These are phyloP conservation scores for Antrodiella citrinella DNA, from an alignment of 768 basidiomycete genomes.

Conservation along the genomic window DNA sequence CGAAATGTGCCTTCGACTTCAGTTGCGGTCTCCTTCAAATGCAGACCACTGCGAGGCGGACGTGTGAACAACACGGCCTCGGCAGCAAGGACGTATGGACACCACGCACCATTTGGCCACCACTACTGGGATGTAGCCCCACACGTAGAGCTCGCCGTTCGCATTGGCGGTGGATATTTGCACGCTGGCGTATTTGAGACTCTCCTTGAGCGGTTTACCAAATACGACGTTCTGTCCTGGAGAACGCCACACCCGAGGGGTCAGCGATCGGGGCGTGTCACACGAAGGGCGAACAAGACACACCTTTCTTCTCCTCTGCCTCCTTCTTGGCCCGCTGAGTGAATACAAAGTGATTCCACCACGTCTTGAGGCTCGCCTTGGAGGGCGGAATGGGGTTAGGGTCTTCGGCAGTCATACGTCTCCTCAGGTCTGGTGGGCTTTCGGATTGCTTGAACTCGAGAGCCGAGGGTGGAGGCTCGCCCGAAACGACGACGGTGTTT, in stretches of 20 bases:
- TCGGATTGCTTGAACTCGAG: not conserved
- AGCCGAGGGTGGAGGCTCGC: not conserved
- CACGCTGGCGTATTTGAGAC: conserved; percentile 80
- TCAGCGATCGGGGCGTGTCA: not conserved
- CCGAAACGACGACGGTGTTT: conserved; percentile 8
- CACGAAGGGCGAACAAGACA: conserved; percentile 11
- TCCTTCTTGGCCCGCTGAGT: conserved; percentile 56
- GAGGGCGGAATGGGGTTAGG: conserved; percentile 11
- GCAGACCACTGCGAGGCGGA: conserved; percentile 57
- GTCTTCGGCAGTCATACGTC: conserved; percentile 7
- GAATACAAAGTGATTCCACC: conserved; percentile 75
- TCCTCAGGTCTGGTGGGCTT: conserved; percentile 1
- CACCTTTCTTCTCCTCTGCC: conserved; percentile 35
- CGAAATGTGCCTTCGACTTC: conserved; percentile 93
- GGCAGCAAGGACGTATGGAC: conserved; percentile 3
- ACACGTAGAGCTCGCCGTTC: conserved; percentile 77
- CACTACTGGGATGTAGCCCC: conserved; percentile 94
- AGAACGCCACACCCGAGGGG: not conserved
- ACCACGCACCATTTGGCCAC: conserved; percentile 87
- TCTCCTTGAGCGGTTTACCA: conserved; percentile 76
- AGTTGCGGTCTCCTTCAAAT: conserved; percentile 91
- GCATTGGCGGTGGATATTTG: conserved; percentile 88
- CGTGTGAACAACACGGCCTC: not conserved
- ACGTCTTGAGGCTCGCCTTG: conserved; percentile 49
- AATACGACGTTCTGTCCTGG: conserved; percentile 54